phyloP scores from a whole-genome alignment of 2,329 filamentous ascomycete species.

The Claviceps sp. region DNA sequence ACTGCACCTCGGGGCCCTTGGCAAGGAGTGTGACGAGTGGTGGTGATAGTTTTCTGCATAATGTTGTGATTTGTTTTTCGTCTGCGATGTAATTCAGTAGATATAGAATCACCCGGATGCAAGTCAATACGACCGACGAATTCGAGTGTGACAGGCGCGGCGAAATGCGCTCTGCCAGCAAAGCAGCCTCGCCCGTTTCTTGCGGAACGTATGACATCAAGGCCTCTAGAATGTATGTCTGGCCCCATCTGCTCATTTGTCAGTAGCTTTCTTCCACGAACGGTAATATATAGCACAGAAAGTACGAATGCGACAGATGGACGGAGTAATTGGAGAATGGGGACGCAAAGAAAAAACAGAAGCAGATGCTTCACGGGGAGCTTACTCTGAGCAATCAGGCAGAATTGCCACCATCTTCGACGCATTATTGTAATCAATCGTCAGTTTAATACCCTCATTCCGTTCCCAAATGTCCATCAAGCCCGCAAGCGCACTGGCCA shows the following conservation, averaged over 20 bases:
- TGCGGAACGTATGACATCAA: slow-evolving; percentile 96
- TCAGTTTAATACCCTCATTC: slow-evolving; percentile 93
- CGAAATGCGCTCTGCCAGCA: slow-evolving; percentile 85
- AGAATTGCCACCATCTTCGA: slow-evolving; percentile 97
- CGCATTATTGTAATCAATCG: slow-evolving; percentile 92
- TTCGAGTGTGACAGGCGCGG: slow-evolving; percentile 96
- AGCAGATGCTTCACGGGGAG: slow-evolving; percentile 7
- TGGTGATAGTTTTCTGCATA: slow-evolving; percentile 88
- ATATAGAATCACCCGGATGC: slow-evolving; percentile 91
- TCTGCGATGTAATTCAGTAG: slow-evolving; percentile 98
- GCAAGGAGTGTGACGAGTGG: slow-evolving; percentile 88
- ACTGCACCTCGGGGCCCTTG: slow-evolving; percentile 97
- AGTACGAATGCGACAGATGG: no score
- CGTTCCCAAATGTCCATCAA: slow-evolving; percentile 98
- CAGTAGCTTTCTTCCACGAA: neutral
- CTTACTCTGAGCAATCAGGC: slow-evolving; percentile 91
- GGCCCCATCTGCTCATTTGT: slow-evolving; percentile 63
- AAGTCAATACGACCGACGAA: slow-evolving; percentile 89
- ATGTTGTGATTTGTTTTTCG: slow-evolving; percentile 69
- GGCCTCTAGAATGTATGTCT: slow-evolving; percentile 95
- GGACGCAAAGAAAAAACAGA: neutral
- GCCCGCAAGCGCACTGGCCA: slow-evolving; percentile 80
- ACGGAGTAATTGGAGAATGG: neutral
- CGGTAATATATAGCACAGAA: neutral
- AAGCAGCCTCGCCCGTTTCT: slow-evolving; percentile 71